Evolutionary conservation across 179 eudicot genomes (phyloP).

Genomic region (Pouteria campechiana): DNA sequence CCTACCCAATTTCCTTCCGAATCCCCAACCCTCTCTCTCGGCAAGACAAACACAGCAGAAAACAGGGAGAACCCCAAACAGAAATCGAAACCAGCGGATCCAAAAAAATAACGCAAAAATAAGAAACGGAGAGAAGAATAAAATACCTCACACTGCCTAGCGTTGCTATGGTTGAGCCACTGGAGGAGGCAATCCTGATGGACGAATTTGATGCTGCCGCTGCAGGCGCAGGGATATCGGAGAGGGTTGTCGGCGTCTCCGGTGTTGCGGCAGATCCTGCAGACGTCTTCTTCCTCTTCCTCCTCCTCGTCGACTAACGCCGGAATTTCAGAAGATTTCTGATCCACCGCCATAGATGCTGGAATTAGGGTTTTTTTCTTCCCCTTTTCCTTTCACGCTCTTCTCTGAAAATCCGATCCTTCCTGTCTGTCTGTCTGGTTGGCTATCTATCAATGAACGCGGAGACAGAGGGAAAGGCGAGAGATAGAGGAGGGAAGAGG

Average conservation of each 20-base stretch:
- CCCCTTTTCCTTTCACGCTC: neutral
- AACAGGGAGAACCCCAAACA: neutral
- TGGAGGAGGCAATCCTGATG: constrained; percentile 97
- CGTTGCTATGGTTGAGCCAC: constrained; percentile 99
- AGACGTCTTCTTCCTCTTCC: constrained; percentile 80
- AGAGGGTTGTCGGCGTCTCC: constrained; percentile 81
- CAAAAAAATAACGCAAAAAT: neutral
- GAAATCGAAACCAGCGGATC: neutral
- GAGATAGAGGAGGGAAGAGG: no score
- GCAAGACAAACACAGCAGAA: no score
- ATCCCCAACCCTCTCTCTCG: no score
- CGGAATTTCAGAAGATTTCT: no score
- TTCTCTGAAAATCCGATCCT: no score
- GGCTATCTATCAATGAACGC: no score
- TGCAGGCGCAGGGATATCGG: constrained; percentile 91
- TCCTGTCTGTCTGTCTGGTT: no score
- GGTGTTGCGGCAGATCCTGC: constrained; percentile 91
- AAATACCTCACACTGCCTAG: constrained; percentile 88
- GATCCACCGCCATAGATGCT: no score
- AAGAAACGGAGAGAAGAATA: neutral
- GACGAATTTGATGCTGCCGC: constrained; percentile 92
- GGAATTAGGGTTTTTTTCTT: no score
- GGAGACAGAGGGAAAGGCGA: no score
- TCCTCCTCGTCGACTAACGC: constrained; percentile 59
- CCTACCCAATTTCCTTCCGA: no score